Evolutionary conservation across 2,329 filamentous ascomycete species (phyloP).

Genomic region (Epichloe coenophiala): DNA sequence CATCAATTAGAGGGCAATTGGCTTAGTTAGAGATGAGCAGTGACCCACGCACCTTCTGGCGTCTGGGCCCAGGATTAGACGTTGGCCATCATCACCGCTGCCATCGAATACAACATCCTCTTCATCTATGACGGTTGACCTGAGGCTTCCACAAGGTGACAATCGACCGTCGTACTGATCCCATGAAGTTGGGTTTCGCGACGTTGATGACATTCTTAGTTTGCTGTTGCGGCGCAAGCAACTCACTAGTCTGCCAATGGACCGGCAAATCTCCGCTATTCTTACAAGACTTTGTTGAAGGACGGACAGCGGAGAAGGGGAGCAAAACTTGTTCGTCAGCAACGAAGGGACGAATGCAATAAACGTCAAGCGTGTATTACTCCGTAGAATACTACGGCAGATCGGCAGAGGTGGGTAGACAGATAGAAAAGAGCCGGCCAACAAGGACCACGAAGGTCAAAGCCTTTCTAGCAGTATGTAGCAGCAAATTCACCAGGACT

Average conservation of each 20-base stretch:
- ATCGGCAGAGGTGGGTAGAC: neutral
- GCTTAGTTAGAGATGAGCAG: neutral
- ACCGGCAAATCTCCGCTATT: neutral
- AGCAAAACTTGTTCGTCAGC: neutral
- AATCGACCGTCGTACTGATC: constrained; percentile 31
- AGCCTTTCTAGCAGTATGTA: neutral
- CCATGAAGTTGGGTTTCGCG: constrained; percentile 30
- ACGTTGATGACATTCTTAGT: constrained; percentile 5
- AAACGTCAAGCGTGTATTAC: no score
- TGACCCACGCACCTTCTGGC: constrained; percentile 16
- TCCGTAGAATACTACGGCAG: neutral
- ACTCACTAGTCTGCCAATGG: neutral
- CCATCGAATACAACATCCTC: constrained; percentile 32
- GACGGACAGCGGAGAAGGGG: no score
- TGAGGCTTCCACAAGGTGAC: constrained; percentile 29
- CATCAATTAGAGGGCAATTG: neutral
- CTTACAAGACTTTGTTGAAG: neutral
- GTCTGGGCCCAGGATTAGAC: constrained; percentile 12
- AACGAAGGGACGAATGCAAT: neutral
- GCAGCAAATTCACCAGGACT: neutral
- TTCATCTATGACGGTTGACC: constrained; percentile 29
- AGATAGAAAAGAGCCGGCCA: neutral
- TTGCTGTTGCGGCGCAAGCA: neutral
- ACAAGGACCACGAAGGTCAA: neutral
- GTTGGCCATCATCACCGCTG: constrained; percentile 19